Evolutionary conservation across 1,139 yeast species (phyloP).

Genomic region (Candida sojae): DNA sequence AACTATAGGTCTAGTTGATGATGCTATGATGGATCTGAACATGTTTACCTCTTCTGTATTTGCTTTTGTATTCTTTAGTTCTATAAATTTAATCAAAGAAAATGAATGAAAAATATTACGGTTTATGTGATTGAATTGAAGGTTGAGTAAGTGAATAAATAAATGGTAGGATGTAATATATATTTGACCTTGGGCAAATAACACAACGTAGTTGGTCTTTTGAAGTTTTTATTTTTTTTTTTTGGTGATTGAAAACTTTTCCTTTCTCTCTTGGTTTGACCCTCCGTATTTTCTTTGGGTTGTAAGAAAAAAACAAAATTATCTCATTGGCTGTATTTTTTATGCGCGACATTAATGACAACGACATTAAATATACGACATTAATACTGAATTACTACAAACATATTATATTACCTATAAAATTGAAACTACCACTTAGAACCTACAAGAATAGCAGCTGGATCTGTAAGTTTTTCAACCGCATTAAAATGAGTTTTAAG

Average conservation of each 20-base stretch:
- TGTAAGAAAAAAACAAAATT: conserved; percentile 14
- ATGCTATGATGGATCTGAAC: conserved; percentile 15
- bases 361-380: background rate
- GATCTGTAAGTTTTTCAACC: conserved; percentile 55
- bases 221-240: background rate
- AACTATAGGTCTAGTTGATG: conserved; percentile 4
- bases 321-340: conserved; percentile 12
- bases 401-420: background rate
- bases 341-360: background rate
- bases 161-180: background rate
- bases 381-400: background rate
- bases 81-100: background rate
- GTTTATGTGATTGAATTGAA: background rate
- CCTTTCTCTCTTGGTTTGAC: background rate
- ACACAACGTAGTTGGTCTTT: background rate
- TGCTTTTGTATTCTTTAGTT: background rate
- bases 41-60: conserved; percentile 1
- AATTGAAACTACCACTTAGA: conserved; percentile 39
- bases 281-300: background rate
- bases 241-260: conserved; percentile 1
- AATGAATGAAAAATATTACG: background rate
- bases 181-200: background rate
- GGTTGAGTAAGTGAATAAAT: background rate
- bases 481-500: conserved; percentile 49
- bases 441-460: conserved; percentile 42